Percentiles rank a stretch among this genome's conserved stretches.
These are phyloP conservation scores for Discostella pseudostelligera DNA, from an alignment of 108 stramenopile species.

Conservation along the genomic window DNA sequence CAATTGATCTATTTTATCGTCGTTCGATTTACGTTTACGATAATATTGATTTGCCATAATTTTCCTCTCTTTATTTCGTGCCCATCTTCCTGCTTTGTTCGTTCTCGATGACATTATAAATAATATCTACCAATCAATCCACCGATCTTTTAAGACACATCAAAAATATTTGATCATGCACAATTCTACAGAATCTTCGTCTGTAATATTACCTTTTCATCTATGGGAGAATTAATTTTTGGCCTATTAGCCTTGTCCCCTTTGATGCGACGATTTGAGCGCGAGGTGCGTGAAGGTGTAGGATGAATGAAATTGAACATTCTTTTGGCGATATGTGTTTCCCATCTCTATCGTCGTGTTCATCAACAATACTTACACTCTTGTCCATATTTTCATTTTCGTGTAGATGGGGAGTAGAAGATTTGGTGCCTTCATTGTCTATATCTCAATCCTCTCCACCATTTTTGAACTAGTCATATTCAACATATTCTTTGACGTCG, in stretches of 20 bases:
- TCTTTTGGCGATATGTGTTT: too few species aligned
- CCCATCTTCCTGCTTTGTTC: neutral
- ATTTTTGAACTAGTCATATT: slow-evolving; percentile 35
- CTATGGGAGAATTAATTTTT: slow-evolving; percentile 59
- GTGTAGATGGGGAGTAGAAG: slow-evolving; percentile 54
- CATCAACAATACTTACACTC: neutral
- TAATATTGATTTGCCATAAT: neutral
- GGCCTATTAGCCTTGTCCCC: slow-evolving; percentile 52
- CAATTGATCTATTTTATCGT: neutral
- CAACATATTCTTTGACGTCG: slow-evolving; percentile 33
- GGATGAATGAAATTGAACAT: too few species aligned
- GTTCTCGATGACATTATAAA: too few species aligned
- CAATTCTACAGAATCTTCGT: slow-evolving; percentile 50
- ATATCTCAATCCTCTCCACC: slow-evolving; percentile 30
- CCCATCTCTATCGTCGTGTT: too few species aligned
- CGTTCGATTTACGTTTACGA: neutral
- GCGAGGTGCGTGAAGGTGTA: slow-evolving; percentile 43
- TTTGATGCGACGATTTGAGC: slow-evolving; percentile 60
- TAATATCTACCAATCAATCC: too few species aligned
- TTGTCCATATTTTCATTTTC: neutral
- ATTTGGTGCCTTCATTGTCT: slow-evolving; percentile 50
- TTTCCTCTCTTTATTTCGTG: neutral
- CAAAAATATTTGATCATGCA: slow-evolving; percentile 37
- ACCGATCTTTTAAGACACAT: slow-evolving; percentile 24
- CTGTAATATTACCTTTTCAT: slow-evolving; percentile 50